Percentiles rank a stretch among this genome's conserved stretches.
phyloP scores from a whole-genome alignment of 495 filamentous ascomycete species.

The Bombardia bombarda region DNA sequence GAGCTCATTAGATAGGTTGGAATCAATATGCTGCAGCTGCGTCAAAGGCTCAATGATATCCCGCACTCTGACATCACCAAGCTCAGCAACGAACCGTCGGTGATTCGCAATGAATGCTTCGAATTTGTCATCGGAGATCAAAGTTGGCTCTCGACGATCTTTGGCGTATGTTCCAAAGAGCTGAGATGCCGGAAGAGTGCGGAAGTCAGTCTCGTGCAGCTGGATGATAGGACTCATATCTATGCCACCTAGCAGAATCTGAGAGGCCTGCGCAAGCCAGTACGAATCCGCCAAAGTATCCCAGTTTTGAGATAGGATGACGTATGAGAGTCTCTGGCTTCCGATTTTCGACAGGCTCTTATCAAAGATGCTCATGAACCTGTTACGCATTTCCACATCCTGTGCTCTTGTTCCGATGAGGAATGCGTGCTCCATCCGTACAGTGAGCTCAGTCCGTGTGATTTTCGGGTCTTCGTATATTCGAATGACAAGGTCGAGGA shows the following conservation, averaged over 20 bases:
- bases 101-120: conserved; percentile 73
- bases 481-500: conserved; percentile 89
- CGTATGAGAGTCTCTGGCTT: conserved; percentile 77
- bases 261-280: conserved; percentile 91
- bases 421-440: conserved; percentile 95
- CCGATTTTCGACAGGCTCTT: conserved; percentile 80
- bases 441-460: conserved; percentile 87
- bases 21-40: conserved; percentile 90
- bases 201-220: conserved; percentile 78
- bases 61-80: conserved; percentile 74
- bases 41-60: conserved; percentile 85
- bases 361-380: conserved; percentile 93
- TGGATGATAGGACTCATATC: conserved; percentile 72
- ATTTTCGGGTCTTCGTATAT: conserved; percentile 98
- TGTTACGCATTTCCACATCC: conserved; percentile 94
- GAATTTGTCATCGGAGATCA: conserved; percentile 73
- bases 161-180: conserved; percentile 62
- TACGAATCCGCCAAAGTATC: conserved; percentile 89
- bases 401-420: conserved; percentile 88
- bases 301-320: conserved; percentile 93
- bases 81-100: conserved; percentile 68
- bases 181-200: conserved; percentile 58
- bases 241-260: conserved; percentile 81
- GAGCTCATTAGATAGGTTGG: conserved; percentile 68
- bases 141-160: conserved; percentile 60